Evolutionary conservation across 257 asterid species (phyloP).

Genomic region (Ocimum tenuiflorum): DNA sequence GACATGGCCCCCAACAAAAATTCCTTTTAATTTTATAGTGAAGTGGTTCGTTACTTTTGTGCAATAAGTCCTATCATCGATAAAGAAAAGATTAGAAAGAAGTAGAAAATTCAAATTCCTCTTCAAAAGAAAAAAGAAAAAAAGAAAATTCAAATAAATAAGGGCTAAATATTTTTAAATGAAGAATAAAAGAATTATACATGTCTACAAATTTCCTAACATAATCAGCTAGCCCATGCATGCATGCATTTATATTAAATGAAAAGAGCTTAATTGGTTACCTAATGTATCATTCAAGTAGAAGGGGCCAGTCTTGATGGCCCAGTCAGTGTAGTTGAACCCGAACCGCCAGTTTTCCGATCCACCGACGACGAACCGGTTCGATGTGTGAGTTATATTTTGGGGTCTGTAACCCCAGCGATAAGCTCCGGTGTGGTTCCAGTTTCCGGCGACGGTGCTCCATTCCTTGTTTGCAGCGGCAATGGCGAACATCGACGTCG

Average conservation of each 20-base stretch:
- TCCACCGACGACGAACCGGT: conserved; percentile 48
- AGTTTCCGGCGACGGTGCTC: conserved; percentile 20
- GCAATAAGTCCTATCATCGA: too few relatives aligned
- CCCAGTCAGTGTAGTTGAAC: conserved; percentile 64
- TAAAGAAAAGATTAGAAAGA: too few relatives aligned
- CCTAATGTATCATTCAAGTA: conserved; percentile 56
- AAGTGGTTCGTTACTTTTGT: too few relatives aligned
- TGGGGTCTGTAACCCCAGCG: conserved; percentile 33
- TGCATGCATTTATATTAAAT: background rate
- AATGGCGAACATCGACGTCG: conserved; percentile 23
- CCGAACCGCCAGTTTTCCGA: conserved; percentile 62
- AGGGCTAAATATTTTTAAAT: too few relatives aligned
- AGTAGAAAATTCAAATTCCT: too few relatives aligned
- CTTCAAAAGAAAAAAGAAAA: too few relatives aligned
- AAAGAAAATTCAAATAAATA: too few relatives aligned
- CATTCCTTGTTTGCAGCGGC: conserved; percentile 40
- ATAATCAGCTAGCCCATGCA: too few relatives aligned
- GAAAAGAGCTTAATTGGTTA: background rate
- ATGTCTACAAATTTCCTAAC: too few relatives aligned
- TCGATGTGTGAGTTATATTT: conserved; percentile 26
- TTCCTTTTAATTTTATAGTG: too few relatives aligned
- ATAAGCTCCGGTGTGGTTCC: conserved; percentile 20
- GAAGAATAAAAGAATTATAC: too few relatives aligned
- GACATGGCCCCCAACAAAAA: too few relatives aligned
- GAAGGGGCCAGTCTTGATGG: conserved; percentile 47